Conservation (phyloP, 306 rosid genomes). For the Corylus heterophylla region DNA sequence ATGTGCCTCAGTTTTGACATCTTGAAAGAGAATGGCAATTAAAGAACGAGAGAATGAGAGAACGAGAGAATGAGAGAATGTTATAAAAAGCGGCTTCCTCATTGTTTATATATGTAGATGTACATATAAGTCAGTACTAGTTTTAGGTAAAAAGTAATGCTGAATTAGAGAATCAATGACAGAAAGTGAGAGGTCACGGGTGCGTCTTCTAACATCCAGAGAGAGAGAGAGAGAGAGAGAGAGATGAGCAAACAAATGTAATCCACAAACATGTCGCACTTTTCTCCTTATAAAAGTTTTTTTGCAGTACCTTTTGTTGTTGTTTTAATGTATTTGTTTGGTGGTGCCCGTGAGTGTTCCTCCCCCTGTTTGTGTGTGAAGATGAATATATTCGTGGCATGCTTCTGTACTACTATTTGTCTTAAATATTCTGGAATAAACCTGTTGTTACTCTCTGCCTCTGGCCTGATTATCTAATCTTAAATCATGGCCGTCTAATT, state of each 20-base stretch:
- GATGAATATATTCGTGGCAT: conserved; percentile 43
- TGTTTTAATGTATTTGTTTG: conserved; percentile 39
- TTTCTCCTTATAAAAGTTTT: conserved; percentile 31
- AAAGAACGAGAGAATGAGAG: not conserved
- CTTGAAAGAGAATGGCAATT: conserved; percentile 33
- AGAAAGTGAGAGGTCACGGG: conserved; percentile 76
- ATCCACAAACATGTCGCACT: conserved; percentile 51
- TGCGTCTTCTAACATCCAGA: conserved; percentile 37
- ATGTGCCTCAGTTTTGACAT: conserved; percentile 49
- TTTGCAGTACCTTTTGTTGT: conserved; percentile 37
- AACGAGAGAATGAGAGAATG: conserved; percentile 1
- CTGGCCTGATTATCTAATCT: conserved; percentile 4
- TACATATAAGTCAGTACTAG: conserved; percentile 17
- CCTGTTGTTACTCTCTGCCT: not conserved
- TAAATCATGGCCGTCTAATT: conserved; percentile 16
- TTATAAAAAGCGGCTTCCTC: conserved; percentile 10
- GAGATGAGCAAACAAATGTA: conserved; percentile 32
- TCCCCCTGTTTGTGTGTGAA: conserved; percentile 51
- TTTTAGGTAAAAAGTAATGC: conserved; percentile 50
- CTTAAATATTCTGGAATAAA: not conserved
- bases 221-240: conserved; percentile 33
- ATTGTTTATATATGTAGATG: not conserved
- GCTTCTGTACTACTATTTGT: not conserved
- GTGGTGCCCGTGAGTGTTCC: conserved; percentile 69
- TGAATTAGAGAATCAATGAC: conserved; percentile 47